Evolutionary conservation across 257 asterid genomes (phyloP).

Genomic region (Solanum infundibuliforme): DNA sequence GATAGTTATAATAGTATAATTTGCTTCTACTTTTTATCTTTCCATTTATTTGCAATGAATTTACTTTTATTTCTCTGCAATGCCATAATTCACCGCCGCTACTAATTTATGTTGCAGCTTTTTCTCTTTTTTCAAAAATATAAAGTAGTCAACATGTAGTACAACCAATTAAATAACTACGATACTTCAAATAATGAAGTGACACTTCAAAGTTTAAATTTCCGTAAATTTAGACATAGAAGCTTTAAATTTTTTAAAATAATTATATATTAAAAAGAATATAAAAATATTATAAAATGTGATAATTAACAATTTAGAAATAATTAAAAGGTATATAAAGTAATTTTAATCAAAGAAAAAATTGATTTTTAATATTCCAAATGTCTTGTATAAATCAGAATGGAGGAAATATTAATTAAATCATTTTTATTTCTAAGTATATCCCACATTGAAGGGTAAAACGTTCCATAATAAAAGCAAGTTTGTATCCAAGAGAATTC

Average conservation of each 20-base stretch:
- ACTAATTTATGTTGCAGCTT: neutral
- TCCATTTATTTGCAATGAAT: neutral
- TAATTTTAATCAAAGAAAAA: too few relatives aligned
- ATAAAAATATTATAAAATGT: too few relatives aligned
- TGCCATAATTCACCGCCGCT: neutral
- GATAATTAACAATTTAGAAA: too few relatives aligned
- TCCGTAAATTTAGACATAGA: neutral
- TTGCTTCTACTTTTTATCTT: neutral
- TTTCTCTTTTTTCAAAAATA: neutral
- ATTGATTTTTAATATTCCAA: too few relatives aligned
- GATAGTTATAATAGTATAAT: neutral
- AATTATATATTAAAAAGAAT: too few relatives aligned
- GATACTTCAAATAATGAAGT: neutral
- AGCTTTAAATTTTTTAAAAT: neutral
- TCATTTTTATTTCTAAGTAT: too few relatives aligned
- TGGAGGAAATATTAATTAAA: too few relatives aligned
- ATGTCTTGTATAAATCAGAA: too few relatives aligned
- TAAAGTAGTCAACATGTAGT: neutral
- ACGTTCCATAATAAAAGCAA: neutral
- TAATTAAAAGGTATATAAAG: neutral
- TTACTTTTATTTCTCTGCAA: neutral
- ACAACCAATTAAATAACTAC: neutral
- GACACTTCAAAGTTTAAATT: neutral
- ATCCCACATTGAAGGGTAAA: neutral
- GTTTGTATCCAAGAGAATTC: too few relatives aligned